Evolutionary conservation across 306 rosid species (phyloP).

Genomic region (Trichosanthes cucumerina): DNA sequence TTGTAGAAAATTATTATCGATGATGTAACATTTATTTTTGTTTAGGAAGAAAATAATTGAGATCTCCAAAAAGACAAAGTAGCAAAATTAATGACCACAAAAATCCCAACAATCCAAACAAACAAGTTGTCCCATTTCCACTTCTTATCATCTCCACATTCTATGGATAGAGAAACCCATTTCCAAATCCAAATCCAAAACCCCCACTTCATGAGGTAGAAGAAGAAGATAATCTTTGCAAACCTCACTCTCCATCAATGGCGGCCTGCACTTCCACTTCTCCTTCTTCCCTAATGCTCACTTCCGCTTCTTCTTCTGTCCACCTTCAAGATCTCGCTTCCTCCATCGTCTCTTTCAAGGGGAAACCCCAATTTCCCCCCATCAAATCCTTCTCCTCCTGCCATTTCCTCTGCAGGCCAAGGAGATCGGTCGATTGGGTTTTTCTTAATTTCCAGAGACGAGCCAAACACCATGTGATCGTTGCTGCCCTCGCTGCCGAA

Average conservation of each 20-base stretch:
- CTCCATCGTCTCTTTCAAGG: conserved; percentile 40
- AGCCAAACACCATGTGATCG: conserved; percentile 18
- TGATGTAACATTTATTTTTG: not conserved
- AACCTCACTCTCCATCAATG: conserved; percentile 25
- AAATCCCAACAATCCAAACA: not conserved
- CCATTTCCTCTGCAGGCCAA: conserved; percentile 23
- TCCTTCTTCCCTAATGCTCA: conserved; percentile 55
- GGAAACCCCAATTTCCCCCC: conserved; percentile 26
- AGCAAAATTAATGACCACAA: conserved; percentile 10
- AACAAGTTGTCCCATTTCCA: not conserved
- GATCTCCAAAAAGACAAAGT: not conserved
- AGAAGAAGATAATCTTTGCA: not conserved
- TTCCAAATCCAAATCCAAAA: not conserved
- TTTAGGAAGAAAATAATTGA: not conserved
- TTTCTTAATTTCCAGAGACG: conserved; percentile 15
- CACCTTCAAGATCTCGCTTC: conserved; percentile 40
- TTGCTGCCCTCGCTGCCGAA: conserved; percentile 48
- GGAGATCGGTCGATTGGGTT: conserved; percentile 18
- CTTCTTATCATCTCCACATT: conserved; percentile 17
- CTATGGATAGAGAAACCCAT: conserved; percentile 12
- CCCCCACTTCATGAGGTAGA: conserved; percentile 4
- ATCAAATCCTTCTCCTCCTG: conserved; percentile 22
- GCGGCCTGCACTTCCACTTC: conserved; percentile 41
- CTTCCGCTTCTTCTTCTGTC: conserved; percentile 37
- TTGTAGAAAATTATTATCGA: not conserved